Conservation (phyloP, 805 yeast genomes). For the Schwanniomyces polymorphus region DNA sequence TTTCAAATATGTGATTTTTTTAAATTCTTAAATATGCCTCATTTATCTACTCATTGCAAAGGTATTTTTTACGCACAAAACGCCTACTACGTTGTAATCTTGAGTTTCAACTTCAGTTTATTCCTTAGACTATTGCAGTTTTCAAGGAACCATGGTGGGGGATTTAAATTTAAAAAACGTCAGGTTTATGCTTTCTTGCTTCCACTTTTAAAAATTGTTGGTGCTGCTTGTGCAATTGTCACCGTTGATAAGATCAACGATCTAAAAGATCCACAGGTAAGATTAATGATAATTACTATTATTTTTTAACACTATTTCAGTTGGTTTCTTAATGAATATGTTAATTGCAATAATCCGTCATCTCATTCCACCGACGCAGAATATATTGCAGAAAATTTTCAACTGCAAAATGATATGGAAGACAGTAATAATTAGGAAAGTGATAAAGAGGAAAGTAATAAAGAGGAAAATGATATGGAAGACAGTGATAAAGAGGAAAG, state of each 20-base stretch:
- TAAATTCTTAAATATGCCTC: neutral
- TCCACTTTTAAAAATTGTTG: conserved; percentile 1
- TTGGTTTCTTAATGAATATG: neutral
- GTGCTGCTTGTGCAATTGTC: neutral
- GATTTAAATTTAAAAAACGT: neutral
- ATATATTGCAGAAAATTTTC: neutral
- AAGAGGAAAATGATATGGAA: too few relatives aligned
- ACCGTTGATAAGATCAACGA: neutral
- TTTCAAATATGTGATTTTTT: too few relatives aligned
- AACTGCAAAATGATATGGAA: neutral
- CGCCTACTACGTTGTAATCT: neutral
- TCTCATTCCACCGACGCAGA: neutral
- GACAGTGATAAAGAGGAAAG: too few relatives aligned
- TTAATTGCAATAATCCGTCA: neutral
- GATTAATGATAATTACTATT: neutral
- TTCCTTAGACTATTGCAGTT: neutral
- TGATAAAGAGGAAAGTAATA: too few relatives aligned
- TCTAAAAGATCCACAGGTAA: neutral
- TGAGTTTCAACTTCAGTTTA: neutral
- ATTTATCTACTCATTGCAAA: neutral
- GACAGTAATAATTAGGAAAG: neutral
- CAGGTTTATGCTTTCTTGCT: neutral
- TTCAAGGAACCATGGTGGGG: neutral
- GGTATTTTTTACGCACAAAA: neutral
- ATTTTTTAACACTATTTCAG: neutral